Evolutionary conservation across 306 rosid genomes (phyloP).

Genomic region (Sphenostylis stenocarpa): DNA sequence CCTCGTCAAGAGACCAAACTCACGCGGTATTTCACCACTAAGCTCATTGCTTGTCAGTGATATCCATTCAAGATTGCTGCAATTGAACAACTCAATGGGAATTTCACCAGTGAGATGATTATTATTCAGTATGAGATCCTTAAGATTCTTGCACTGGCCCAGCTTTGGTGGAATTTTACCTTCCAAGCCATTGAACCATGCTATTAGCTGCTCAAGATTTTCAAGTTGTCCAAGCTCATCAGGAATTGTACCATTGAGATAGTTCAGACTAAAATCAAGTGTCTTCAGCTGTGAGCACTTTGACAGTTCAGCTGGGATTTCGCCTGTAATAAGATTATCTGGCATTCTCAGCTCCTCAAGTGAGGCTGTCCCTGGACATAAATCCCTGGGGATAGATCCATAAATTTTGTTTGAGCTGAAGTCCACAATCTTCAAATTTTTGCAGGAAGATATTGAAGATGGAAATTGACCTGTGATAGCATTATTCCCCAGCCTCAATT

Average conservation of each 20-base stretch:
- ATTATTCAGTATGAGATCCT: slow-evolving; percentile 88
- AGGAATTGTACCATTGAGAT: slow-evolving; percentile 85
- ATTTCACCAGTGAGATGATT: slow-evolving; percentile 69
- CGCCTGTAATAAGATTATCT: slow-evolving; percentile 72
- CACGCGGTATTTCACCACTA: slow-evolving; percentile 66
- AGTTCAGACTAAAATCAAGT: slow-evolving; percentile 84
- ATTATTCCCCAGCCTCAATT: slow-evolving; percentile 74
- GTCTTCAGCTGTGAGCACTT: slow-evolving; percentile 77
- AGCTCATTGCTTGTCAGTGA: slow-evolving; percentile 86
- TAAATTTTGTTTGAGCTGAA: slow-evolving; percentile 84
- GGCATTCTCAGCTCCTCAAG: slow-evolving; percentile 90
- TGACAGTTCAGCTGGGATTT: slow-evolving; percentile 72
- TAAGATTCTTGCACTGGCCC: slow-evolving; percentile 80
- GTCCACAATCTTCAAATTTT: slow-evolving; percentile 66
- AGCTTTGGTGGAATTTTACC: slow-evolving; percentile 84
- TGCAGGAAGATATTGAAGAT: slow-evolving; percentile 76
- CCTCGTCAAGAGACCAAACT: slow-evolving; percentile 79
- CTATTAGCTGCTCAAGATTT: slow-evolving; percentile 83
- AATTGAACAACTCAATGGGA: slow-evolving; percentile 73
- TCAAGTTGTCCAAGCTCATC: slow-evolving; percentile 84
- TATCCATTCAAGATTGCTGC: slow-evolving; percentile 93
- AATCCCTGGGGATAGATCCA: slow-evolving; percentile 64
- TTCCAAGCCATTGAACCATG: slow-evolving; percentile 90
- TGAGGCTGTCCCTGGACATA: slow-evolving; percentile 87
- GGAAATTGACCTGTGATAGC: slow-evolving; percentile 73